phyloP scores from a whole-genome alignment of 2,329 filamentous ascomycete species.

The Cercospora zeina region DNA sequence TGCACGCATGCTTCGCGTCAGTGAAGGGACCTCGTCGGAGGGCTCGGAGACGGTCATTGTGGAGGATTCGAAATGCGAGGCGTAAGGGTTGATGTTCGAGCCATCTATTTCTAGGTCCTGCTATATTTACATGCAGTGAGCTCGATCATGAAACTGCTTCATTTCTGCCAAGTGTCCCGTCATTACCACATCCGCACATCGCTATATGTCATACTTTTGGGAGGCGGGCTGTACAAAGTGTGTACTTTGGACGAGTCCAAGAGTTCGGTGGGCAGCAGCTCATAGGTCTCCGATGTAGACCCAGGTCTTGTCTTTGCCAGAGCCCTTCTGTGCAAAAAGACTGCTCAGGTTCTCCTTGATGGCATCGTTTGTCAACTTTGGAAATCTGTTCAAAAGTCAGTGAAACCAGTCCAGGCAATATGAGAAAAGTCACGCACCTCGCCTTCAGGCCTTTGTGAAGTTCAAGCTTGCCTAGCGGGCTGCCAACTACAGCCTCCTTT shows the following conservation, averaged over 20 bases:
- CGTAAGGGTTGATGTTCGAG: not conserved
- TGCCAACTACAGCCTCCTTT: constrained; percentile 68
- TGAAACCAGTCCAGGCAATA: not conserved
- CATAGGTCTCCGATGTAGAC: constrained; percentile 37
- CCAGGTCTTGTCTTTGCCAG: constrained; percentile 67
- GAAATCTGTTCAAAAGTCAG: constrained; percentile 54
- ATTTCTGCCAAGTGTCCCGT: not conserved
- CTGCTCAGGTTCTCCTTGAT: constrained; percentile 69
- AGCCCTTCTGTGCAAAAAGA: constrained; percentile 64
- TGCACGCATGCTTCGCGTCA: not conserved
- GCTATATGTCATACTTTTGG: not conserved
- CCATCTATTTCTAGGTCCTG: not conserved
- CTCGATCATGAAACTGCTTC: not conserved
- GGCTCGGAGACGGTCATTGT: not conserved
- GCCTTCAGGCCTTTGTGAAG: constrained; percentile 74
- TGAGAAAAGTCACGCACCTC: constrained; percentile 47
- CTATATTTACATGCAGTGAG: not conserved
- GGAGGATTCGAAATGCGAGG: not conserved
- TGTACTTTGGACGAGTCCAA: not conserved
- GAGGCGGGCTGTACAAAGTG: not conserved
- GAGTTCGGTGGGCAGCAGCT: not conserved
- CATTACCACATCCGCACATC: constrained; percentile 5
- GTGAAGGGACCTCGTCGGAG: not conserved
- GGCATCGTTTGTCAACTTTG: constrained; percentile 66
- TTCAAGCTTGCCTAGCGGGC: constrained; percentile 71